phyloP scores from a whole-genome alignment of 2,329 filamentous ascomycete species.

The Trichoderma breve region DNA sequence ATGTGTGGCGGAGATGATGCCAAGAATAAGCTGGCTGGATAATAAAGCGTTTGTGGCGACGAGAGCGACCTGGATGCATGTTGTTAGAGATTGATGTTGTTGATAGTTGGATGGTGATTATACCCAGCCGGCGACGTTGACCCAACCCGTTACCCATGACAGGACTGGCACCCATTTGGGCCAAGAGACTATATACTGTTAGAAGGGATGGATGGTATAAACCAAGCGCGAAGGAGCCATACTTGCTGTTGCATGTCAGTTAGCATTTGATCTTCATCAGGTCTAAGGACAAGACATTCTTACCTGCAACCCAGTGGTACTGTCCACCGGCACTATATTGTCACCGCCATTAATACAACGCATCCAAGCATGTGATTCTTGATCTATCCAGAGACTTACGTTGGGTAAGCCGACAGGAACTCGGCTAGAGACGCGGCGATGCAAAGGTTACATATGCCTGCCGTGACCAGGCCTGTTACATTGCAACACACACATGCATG shows the following conservation, averaged over 20 bases:
- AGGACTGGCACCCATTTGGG: constrained; percentile 28
- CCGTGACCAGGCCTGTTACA: constrained; percentile 30
- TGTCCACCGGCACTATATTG: constrained; percentile 49
- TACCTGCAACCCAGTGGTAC: constrained; percentile 68
- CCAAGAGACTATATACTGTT: constrained; percentile 24
- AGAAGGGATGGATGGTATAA: background rate
- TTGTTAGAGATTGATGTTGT: background rate
- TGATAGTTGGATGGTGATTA: background rate
- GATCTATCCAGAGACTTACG: constrained; percentile 24
- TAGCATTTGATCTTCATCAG: constrained; percentile 51
- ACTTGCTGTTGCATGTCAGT: constrained; percentile 12
- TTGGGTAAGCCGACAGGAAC: constrained; percentile 62
- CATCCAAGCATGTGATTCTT: background rate
- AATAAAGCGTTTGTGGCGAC: constrained; percentile 67
- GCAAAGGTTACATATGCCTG: constrained; percentile 36
- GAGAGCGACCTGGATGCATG: constrained; percentile 47
- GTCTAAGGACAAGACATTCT: constrained; percentile 50
- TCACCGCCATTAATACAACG: background rate
- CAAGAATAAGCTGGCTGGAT: constrained; percentile 63
- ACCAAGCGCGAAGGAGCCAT: background rate
- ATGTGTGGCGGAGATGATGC: constrained; percentile 61
- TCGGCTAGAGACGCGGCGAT: constrained; percentile 67
- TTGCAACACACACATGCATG: background rate
- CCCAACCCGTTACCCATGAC: constrained; percentile 51
- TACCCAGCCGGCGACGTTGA: constrained; percentile 65